Evolutionary conservation across 2,329 filamentous ascomycete species (phyloP), one percentile per base, ranked within the genome.

Genomic region (Epichloe coenophiala): DNA sequence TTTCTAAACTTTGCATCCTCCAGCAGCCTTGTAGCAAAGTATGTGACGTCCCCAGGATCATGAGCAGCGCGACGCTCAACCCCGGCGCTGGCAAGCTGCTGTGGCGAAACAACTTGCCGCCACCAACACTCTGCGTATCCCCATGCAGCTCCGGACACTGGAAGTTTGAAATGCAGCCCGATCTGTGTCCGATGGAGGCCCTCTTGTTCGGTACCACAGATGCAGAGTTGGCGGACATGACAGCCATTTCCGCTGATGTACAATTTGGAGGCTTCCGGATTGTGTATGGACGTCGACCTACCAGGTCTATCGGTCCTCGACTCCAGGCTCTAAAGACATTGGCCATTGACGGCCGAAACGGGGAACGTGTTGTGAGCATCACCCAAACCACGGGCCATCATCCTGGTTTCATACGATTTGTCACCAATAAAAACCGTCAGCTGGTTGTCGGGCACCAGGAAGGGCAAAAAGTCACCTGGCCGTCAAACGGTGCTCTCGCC

Each of bases 361-460:
- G 45, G 13, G 45, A 47, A 17, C 45, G 45, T 13, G 19, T 47
- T 15, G 45, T 47, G 15, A 9, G 17, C 4, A 17, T 47, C 7
- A 37, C 17, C 4, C 12, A 23, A n/a, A 15, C 11, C 19, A 38
- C 31, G 7, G n/a, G 33, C 13, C n/a, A 39, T 5, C 39, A 19
- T 4, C 45, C 45, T 23, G 45, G 15, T 3, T 37, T 38, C 21
- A 38, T 47, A 11, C 31, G 45, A 15, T 38, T 47, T n/a, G 36
- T 47, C 9, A 47, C 45, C 19, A 47, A 47, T 12, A 36, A 31
- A 27, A 31, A 19, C 68, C 66, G 6, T 63, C 64, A 2, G 76
- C 40, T 42, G 13, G 19, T 42, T 21, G 17, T 42, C n/a, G 40
- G 40, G 17, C 17, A 42, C 9, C n/a, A 21, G n/a, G 17, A 21